Evolutionary conservation across 768 basidiomycete genomes (phyloP), one percentile per base, ranked within the genome.

Genomic region (Russula lepida): DNA sequence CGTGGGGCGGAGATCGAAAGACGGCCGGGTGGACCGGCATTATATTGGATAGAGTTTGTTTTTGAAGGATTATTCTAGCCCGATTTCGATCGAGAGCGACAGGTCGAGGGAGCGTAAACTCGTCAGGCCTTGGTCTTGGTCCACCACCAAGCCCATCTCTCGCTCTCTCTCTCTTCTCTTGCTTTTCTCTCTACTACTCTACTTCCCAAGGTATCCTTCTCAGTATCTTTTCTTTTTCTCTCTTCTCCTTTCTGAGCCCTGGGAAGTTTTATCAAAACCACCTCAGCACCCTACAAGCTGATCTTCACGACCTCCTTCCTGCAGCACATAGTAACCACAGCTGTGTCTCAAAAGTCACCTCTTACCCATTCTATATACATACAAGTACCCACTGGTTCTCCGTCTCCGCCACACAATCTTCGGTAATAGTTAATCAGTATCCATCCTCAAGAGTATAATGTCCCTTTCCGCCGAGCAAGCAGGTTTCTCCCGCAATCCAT

Each of bases 391-490:
- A 13, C 50, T 53, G 58, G 58, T 51, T 51, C 49, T 39, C 25
- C 28, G 23, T 64, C 62, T 54, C 55, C 59, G n/a, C 48, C 65
- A 59, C 68, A 67, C 65, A 69, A 73, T 70, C 67, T 74, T 72
- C 71, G 70, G 68, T 91, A 91, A 91, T 92, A 82, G 81, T 80
- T 91, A 91, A 89, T 89, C 83, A 74, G 80, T 81, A 74, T 74
- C 77, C 77, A 74, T 77, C 76, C 76, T 75, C 79, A 77, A 73
- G 71, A 75, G 76, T 88, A 87, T 87, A 88, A 92, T 92, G 90
- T 91, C 90, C 79, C 84, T 92, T 82, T 89, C 89, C 73, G 83
- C 88, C 73, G 88, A 90, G 83, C 87, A 82, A 80, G 83, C 81
- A 77, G 79, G 79, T 78, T 81, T 88, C 77, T 90, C 87, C 82